Base-by-base conservation (phyloP, 2,329 filamentous ascomycete species). In the Fusarium decemcellulare region DNA sequence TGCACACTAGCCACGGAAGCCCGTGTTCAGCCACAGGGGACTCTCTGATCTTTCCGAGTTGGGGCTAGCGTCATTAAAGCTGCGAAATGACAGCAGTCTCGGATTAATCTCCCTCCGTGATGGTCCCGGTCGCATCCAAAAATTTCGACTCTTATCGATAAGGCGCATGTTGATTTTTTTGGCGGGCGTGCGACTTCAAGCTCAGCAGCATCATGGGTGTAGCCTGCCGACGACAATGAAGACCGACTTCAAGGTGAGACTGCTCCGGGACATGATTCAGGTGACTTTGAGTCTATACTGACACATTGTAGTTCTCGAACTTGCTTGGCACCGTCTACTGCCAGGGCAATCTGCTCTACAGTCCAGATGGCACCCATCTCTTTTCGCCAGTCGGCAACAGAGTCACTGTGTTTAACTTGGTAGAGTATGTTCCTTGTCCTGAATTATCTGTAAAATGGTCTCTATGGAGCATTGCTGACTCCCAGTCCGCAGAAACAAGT, bases 301-400 rank as follows among this genome's bases (percentile, higher is more conserved):
- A 70, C 44, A 27, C 15, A 2, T 3, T 10, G 27, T 76, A 98
- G 95, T 99, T 99, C 84, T 97, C 95, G 80, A 99, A 98, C 83
- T 89, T 99, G 80, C 89, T 99, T 77, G 97, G 96, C 79, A 99
- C 96, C 74, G 96, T 99, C 79, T 99, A 98, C 86, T 94, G 94
- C 85, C 93, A 95, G 88, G 96, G 97, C 82, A 99, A 98, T 81
- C 89, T 99, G 77, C 88, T 98, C 79, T 99, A 97, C 85, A 97
- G 93, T 76, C 94, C 95, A 66, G 95, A 99, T 88, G 97, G 97
- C 79, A 96, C 93, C 76, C 95, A 94, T 83, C 88, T 99, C 71
- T 93, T 97, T 76, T 99, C 96, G 46, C 97, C 96, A 8, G 96
- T 99, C 56, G 96, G 96, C 78, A 99, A 98, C 83, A 88, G 94